Percentiles rank a stretch among this genome's conserved stretches.
phyloP scores from a whole-genome alignment of 164 flowering plant species.

The Kingdonia uniflora region DNA sequence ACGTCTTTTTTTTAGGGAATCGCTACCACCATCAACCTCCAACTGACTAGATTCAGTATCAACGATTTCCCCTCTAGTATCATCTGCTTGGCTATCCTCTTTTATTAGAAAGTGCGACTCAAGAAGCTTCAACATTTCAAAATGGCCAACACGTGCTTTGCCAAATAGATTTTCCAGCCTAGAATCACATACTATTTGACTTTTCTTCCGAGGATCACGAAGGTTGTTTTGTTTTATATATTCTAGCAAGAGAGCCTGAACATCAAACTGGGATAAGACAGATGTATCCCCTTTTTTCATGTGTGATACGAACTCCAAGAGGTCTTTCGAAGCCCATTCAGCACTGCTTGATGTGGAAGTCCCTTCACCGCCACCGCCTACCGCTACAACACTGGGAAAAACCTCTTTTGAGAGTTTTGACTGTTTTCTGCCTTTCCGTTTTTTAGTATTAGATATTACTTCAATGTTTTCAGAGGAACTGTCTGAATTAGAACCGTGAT shows the following conservation, averaged over 20 bases:
- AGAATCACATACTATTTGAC: conserved; percentile 84
- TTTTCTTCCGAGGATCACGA: conserved; percentile 82
- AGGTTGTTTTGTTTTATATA: conserved; percentile 82
- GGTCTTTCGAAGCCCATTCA: conserved; percentile 90
- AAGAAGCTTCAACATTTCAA: conserved; percentile 95
- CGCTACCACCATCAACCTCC: conserved; percentile 49
- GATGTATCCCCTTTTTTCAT: conserved; percentile 81
- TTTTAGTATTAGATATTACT: conserved; percentile 27
- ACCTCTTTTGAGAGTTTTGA: conserved; percentile 29
- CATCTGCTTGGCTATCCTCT: conserved; percentile 54
- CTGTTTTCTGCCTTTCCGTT: conserved; percentile 43
- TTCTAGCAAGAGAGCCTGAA: conserved; percentile 72
- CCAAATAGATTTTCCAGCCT: conserved; percentile 77
- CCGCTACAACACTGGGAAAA: conserved; percentile 15
- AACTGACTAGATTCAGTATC: conserved; percentile 46
- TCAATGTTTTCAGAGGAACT: conserved; percentile 33
- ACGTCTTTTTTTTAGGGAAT: conserved; percentile 33
- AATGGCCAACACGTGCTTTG: conserved; percentile 83
- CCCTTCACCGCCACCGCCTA: conserved; percentile 17
- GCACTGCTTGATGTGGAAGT: conserved; percentile 21
- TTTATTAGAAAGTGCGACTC: conserved; percentile 78
- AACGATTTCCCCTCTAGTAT: conserved; percentile 55
- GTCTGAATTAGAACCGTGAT: conserved; percentile 49
- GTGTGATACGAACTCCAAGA: conserved; percentile 86
- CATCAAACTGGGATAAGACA: conserved; percentile 65